These are phyloP conservation scores for Termitomyces sp. DNA, from an alignment of 768 basidiomycete genomes.

Conservation along the genomic window DNA sequence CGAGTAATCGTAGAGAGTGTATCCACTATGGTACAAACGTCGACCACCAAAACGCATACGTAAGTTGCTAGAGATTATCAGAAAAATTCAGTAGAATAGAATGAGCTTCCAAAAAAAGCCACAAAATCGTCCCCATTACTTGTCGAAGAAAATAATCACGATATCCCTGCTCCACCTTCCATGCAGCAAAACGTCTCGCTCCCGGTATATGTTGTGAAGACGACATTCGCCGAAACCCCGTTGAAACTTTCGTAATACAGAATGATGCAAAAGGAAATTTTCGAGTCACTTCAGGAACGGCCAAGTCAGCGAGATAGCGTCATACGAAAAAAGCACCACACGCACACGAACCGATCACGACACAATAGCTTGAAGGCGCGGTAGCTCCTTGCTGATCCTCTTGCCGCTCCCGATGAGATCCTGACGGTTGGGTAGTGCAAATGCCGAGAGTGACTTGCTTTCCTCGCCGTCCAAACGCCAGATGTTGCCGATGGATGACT, in stretches of 20 bases:
- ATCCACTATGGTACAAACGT: conserved; percentile 16
- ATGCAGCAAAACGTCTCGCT: conserved; percentile 3
- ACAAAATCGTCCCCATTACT: conserved; percentile 13
- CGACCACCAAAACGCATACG: conserved; percentile 7
- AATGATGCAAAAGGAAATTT: conserved; percentile 6
- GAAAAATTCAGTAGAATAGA: conserved; percentile 12
- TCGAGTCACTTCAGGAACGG: not conserved
- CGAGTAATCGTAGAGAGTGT: conserved; percentile 2
- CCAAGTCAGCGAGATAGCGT: not conserved
- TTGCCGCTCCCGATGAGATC: conserved; percentile 31
- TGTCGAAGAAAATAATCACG: conserved; percentile 10
- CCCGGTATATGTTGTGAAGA: conserved; percentile 3
- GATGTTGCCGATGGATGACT: conserved; percentile 46
- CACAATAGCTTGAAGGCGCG: conserved; percentile 17
- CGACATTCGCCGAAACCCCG: not conserved
- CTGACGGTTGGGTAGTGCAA: conserved; percentile 40
- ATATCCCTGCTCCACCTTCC: conserved; percentile 7
- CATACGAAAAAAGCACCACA: not conserved
- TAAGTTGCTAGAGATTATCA: conserved; percentile 14
- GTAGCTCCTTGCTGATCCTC: conserved; percentile 33
- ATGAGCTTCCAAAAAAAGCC: conserved; percentile 13
- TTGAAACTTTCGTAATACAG: conserved; percentile 9
- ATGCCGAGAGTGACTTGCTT: conserved; percentile 46
- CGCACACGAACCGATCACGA: conserved; percentile 16
- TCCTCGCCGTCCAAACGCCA: conserved; percentile 75